These are phyloP conservation scores for Aspergillus haitiensis DNA, from an alignment of 495 filamentous ascomycete genomes.

Conservation along the genomic window DNA sequence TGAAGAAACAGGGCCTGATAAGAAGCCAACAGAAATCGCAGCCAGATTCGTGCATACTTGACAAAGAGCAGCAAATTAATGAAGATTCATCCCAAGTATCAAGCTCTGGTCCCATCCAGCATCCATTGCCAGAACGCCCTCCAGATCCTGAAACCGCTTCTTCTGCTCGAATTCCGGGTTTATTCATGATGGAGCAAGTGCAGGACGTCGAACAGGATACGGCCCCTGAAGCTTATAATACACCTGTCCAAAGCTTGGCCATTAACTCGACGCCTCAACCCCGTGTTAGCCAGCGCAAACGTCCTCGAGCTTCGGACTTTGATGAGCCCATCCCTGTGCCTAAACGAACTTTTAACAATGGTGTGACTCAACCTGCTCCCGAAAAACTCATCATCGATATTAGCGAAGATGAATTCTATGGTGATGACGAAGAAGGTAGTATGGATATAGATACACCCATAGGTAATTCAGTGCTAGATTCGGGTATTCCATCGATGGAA, in stretches of 20 bases:
- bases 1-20: slow-evolving; percentile 45
- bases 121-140: slow-evolving; percentile 48
- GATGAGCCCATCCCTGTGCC: slow-evolving; percentile 50
- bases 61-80: slow-evolving; percentile 11
- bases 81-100: slow-evolving; percentile 7
- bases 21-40: slow-evolving; percentile 35
- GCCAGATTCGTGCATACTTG: slow-evolving; percentile 11
- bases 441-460: slow-evolving; percentile 35
- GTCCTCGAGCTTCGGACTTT: slow-evolving; percentile 85
- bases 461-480: slow-evolving; percentile 7
- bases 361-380: slow-evolving; percentile 16
- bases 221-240: slow-evolving; percentile 9
- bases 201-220: slow-evolving; percentile 12
- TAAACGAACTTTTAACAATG: slow-evolving; percentile 63
- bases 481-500: not conserved
- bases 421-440: slow-evolving; percentile 39
- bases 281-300: slow-evolving; percentile 59
- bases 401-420: slow-evolving; percentile 60
- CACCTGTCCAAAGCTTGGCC: slow-evolving; percentile 14
- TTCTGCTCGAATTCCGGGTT: slow-evolving; percentile 50
- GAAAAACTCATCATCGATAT: slow-evolving; percentile 68
- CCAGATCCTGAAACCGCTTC: slow-evolving; percentile 32
- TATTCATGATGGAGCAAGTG: slow-evolving; percentile 47
- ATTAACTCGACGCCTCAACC: slow-evolving; percentile 32
- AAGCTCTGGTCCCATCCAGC: slow-evolving; percentile 29